Evolutionary conservation across 305 asterid species (phyloP), one percentile per base, ranked within the genome.

Genomic region (Fraxinus sp.): DNA sequence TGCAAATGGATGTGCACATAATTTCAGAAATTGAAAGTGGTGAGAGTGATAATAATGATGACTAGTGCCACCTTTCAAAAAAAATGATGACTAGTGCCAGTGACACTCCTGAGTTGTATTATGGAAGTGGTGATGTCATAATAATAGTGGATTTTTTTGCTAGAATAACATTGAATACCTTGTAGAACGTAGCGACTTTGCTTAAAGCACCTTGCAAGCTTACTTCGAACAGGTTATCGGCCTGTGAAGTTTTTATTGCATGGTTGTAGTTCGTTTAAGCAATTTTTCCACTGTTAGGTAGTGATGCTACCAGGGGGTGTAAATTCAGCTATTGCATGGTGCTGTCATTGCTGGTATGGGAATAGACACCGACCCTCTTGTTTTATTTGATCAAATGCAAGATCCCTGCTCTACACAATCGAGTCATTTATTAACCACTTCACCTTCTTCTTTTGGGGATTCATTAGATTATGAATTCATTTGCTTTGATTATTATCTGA

Each of bases 21-120:
- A 82, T 80, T 74, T 24, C 71, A 26, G 74, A 24, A 22, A 22
- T 83, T 82, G 80, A 68, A 79, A 39, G 64, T 72, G 59, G 39
- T 16, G 66, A 35, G 52, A 81, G 20, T 32, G 35, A 78, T 44
- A n/a, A 73, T 44, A n/a, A 59, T 24, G 28, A 80, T 59, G 57
- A 20, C 36, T 39, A 57, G 14, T 57, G 28, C 74, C 32, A n/a
- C n/a, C n/a, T n/a, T n/a, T n/a, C n/a, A n/a, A n/a, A n/a, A n/a
- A n/a, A n/a, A n/a, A n/a, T n/a, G n/a, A n/a, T n/a, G n/a, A n/a
- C n/a, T n/a, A n/a, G n/a, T n/a, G n/a, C n/a, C 32, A 66, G 64
- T 64, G 36, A 74, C 35, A 30, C 74, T 74, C 71, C 74, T 49
- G 26, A 39, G 18, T 57, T 77, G 76, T 76, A 37, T 5, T 30